Conservation (phyloP, 2,329 filamentous ascomycete genomes). For the Sporothrix brasiliensis region DNA sequence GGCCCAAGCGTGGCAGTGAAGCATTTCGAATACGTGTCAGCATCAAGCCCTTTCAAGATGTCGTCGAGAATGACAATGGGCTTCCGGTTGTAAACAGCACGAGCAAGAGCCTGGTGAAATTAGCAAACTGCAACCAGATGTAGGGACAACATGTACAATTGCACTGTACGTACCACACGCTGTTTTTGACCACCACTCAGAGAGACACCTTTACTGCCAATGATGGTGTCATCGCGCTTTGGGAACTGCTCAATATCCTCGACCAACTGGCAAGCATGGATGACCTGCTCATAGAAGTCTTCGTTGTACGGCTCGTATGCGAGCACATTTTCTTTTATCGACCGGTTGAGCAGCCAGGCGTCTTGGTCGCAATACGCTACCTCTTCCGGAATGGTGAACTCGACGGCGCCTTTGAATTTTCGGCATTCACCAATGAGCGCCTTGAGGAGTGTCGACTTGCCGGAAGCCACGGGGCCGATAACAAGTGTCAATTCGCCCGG, state of each 20-base stretch:
- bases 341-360: conserved; percentile 50
- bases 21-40: conserved; percentile 31
- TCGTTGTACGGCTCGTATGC: conserved; percentile 37
- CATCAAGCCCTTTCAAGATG: conserved; percentile 33
- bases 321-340: conserved; percentile 47
- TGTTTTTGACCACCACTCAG: conserved; percentile 43
- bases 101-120: conserved; percentile 46
- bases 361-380: conserved; percentile 50
- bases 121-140: not conserved
- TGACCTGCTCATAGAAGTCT: conserved; percentile 39
- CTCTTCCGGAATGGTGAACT: conserved; percentile 36
- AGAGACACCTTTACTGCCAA: conserved; percentile 40
- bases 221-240: conserved; percentile 37
- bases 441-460: conserved; percentile 49
- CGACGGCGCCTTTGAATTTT: conserved; percentile 39
- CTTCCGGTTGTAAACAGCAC: conserved; percentile 48
- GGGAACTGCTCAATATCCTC: conserved; percentile 38
- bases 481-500: conserved; percentile 43
- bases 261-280: conserved; percentile 39
- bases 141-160: not conserved
- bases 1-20: conserved; percentile 30
- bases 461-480: conserved; percentile 49
- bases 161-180: conserved; percentile 37
- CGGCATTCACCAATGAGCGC: conserved; percentile 46
- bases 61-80: conserved; percentile 34